A percentile compares a stretch with the other conserved stretches of the same genome.
Conservation (phyloP, 2,329 filamentous ascomycete species). For the Pseudovirgaria hyperparasitica region DNA sequence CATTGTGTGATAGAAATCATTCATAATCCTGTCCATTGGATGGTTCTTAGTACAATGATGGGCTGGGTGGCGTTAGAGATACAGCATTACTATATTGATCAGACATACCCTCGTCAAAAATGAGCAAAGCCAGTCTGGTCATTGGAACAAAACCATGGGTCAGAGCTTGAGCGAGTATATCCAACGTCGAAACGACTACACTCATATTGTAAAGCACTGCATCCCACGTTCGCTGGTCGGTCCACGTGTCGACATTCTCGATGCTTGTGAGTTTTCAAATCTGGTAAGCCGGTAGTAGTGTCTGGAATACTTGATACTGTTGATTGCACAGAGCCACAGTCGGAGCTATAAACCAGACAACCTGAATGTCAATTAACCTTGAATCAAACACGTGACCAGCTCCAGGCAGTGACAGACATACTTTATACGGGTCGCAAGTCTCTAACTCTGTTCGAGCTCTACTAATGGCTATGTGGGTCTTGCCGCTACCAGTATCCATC, state of each 20-base stretch:
- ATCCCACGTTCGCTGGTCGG: conserved; percentile 53
- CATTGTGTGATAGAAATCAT: conserved; percentile 57
- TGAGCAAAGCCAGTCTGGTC: conserved; percentile 50
- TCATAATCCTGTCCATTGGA: conserved; percentile 60
- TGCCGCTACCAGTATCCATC: conserved; percentile 38
- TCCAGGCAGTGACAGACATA: conserved; percentile 8
- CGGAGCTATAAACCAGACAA: conserved; percentile 35
- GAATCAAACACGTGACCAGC: background rate
- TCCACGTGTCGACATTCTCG: conserved; percentile 64
- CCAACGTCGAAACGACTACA: conserved; percentile 67
- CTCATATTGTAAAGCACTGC: conserved; percentile 48
- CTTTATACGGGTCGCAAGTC: conserved; percentile 20
- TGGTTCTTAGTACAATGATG: conserved; percentile 59
- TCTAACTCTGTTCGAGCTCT: conserved; percentile 32
- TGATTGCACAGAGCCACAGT: conserved; percentile 34
- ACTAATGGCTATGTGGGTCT: conserved; percentile 34
- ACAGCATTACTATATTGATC: conserved; percentile 1
- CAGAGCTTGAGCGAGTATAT: conserved; percentile 62
- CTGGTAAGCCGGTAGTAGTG: conserved; percentile 34
- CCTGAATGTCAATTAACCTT: too few species aligned
- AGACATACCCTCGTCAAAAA: conserved; percentile 68
- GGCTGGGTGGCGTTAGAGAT: conserved; percentile 32
- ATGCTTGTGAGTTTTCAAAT: conserved; percentile 53
- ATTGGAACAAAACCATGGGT: conserved; percentile 61
- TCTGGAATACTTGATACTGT: conserved; percentile 24